Percentiles rank a stretch among this genome's conserved stretches.
Conservation (phyloP, 2,329 filamentous ascomycete species). For the Cordyceps pruinosa region DNA sequence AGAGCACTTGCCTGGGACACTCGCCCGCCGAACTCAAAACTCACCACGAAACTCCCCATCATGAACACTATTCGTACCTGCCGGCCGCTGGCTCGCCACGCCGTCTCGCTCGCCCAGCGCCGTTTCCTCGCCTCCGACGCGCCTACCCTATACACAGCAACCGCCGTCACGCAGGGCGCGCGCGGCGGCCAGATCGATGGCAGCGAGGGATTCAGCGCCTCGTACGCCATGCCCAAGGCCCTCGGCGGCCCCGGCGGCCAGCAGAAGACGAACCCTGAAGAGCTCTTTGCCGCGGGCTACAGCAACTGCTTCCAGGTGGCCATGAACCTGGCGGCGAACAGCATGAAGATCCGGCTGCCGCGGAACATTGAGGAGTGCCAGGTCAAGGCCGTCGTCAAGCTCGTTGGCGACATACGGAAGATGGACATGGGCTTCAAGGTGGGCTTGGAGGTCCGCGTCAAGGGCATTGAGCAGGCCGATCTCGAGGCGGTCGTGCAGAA, state of each 20-base stretch:
- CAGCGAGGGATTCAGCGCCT: background rate
- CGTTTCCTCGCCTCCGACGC: conserved; percentile 1
- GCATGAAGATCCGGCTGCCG: background rate
- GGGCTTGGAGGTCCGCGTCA: conserved; percentile 1
- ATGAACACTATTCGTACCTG: background rate
- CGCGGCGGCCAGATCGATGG: conserved; percentile 2
- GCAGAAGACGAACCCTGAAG: conserved; percentile 1
- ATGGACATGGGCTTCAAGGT: conserved; percentile 6
- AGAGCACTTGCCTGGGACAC: background rate
- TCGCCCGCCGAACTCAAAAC: background rate
- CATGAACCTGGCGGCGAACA: conserved; percentile 5
- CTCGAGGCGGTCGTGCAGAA: background rate
- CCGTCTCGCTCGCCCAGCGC: background rate
- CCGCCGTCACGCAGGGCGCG: background rate
- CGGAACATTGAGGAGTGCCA: background rate
- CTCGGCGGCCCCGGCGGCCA: background rate
- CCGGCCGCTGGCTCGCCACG: background rate
- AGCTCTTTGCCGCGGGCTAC: conserved; percentile 3
- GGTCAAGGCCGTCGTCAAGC: background rate
- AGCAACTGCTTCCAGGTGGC: conserved; percentile 7
- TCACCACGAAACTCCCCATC: background rate
- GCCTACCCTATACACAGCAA: conserved; percentile 3
- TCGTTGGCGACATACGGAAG: background rate
- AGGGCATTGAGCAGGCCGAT: background rate
- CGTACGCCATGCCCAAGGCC: background rate